Conservation (phyloP, 768 basidiomycete species). For the Amanita thiersii region DNA sequence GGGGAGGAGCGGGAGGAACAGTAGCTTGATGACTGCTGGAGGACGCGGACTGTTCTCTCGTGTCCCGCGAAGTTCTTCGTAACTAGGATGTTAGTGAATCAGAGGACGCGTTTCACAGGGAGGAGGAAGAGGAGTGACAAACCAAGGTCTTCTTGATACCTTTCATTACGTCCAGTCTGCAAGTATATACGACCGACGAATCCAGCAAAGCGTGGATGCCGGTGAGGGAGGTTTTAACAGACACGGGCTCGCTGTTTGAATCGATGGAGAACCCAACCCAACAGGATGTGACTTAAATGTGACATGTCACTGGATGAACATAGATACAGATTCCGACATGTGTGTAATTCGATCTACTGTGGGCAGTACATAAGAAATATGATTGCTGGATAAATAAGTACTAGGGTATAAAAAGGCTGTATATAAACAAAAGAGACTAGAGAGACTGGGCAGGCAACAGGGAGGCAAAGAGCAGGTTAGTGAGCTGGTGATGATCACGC, state of each 20-base stretch:
- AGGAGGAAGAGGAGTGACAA: slow-evolving; percentile 19
- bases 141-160: slow-evolving; percentile 80
- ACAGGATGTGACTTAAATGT: slow-evolving; percentile 16
- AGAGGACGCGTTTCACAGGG: slow-evolving; percentile 12
- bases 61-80: slow-evolving; percentile 58
- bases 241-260: slow-evolving; percentile 17
- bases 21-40: slow-evolving; percentile 22
- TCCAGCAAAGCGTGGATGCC: slow-evolving; percentile 1
- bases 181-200: slow-evolving; percentile 13
- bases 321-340: too few relatives aligned
- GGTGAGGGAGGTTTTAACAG: slow-evolving; percentile 8
- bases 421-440: too few relatives aligned
- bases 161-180: slow-evolving; percentile 47
- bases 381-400: too few relatives aligned
- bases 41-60: slow-evolving; percentile 21
- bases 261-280: slow-evolving; percentile 29
- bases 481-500: slow-evolving; percentile 5
- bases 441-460: not conserved
- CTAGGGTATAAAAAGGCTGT: too few relatives aligned
- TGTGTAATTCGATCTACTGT: not conserved
- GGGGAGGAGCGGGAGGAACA: slow-evolving; percentile 52
- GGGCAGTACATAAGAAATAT: too few relatives aligned
- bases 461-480: not conserved
- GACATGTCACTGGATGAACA: slow-evolving; percentile 22
- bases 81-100: slow-evolving; percentile 34